phyloP scores from a whole-genome alignment of 306 rosid genomes.

The Phaseolus lunatus region DNA sequence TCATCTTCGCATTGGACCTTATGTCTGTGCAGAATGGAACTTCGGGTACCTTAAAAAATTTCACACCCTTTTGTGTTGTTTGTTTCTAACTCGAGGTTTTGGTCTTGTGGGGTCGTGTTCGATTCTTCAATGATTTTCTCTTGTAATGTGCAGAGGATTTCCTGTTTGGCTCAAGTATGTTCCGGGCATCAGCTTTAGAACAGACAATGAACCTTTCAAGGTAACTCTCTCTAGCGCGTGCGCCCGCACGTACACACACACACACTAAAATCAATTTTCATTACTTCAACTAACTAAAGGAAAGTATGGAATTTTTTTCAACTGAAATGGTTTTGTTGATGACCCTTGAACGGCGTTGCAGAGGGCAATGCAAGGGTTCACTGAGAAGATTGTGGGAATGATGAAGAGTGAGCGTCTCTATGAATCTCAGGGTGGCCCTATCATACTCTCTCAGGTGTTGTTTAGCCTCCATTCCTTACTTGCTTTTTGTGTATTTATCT shows the following conservation, averaged over 20 bases:
- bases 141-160: constrained; percentile 76
- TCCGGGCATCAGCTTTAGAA: constrained; percentile 97
- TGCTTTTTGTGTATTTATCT: constrained; percentile 23
- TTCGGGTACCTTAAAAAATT: constrained; percentile 68
- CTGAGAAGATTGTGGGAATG: constrained; percentile 93
- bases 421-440: constrained; percentile 98
- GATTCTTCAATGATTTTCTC: not conserved
- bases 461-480: constrained; percentile 8
- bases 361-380: constrained; percentile 97
- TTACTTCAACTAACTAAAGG: not conserved
- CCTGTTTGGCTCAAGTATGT: constrained; percentile 99
- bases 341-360: constrained; percentile 52
- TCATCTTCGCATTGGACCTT: constrained; percentile 97
- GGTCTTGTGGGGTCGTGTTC: not conserved
- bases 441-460: constrained; percentile 94
- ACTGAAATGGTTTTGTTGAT: constrained; percentile 36
- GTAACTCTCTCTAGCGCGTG: constrained; percentile 42
- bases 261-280: not conserved
- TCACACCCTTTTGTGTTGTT: constrained; percentile 15
- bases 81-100: constrained; percentile 24
- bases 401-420: constrained; percentile 90
- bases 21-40: constrained; percentile 99
- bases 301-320: constrained; percentile 16
- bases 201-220: constrained; percentile 99
- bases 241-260: too few relatives aligned